Conservation (phyloP, 202 grass and related monocot species). For the Hordeum pubiflorum region DNA sequence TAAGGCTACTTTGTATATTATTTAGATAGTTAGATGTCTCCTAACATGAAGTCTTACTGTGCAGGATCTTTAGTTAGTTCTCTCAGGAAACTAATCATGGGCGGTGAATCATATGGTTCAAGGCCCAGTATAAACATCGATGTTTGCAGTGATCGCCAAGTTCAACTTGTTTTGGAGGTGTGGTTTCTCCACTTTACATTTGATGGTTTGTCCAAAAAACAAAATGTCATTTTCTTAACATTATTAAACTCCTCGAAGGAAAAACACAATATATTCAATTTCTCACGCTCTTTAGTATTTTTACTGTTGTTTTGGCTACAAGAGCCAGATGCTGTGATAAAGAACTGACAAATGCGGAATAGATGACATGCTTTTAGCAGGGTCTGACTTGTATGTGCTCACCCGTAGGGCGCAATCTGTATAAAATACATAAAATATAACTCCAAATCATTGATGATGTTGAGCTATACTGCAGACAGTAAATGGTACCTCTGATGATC, state of each 20-base stretch:
- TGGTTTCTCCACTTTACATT: conserved; percentile 12
- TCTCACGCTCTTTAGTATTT: not conserved
- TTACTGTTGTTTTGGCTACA: not conserved
- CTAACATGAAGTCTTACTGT: conserved; percentile 30
- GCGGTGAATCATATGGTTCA: conserved; percentile 57
- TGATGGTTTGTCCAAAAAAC: conserved; percentile 10
- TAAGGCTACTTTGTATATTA: not conserved
- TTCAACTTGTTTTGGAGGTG: conserved; percentile 78
- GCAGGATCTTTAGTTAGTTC: conserved; percentile 49
- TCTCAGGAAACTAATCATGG: conserved; percentile 60
- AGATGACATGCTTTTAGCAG: not conserved
- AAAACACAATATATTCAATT: not conserved
- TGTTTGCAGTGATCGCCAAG: conserved; percentile 75
- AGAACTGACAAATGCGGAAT: conserved; percentile 2
- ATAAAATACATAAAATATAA: not conserved
- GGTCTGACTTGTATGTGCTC: not conserved
- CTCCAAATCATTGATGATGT: conserved; percentile 19
- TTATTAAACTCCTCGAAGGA: not conserved
- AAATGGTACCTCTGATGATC: conserved; percentile 54
- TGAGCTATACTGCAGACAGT: conserved; percentile 48
- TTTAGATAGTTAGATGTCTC: conserved; percentile 5
- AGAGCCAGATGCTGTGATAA: not conserved
- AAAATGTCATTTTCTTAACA: conserved; percentile 4
- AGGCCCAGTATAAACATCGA: conserved; percentile 73
- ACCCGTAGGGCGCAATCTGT: not conserved